These are phyloP conservation scores for Paramyrothecium roridum DNA, from an alignment of 2,329 filamentous ascomycete genomes.

Conservation along the genomic window DNA sequence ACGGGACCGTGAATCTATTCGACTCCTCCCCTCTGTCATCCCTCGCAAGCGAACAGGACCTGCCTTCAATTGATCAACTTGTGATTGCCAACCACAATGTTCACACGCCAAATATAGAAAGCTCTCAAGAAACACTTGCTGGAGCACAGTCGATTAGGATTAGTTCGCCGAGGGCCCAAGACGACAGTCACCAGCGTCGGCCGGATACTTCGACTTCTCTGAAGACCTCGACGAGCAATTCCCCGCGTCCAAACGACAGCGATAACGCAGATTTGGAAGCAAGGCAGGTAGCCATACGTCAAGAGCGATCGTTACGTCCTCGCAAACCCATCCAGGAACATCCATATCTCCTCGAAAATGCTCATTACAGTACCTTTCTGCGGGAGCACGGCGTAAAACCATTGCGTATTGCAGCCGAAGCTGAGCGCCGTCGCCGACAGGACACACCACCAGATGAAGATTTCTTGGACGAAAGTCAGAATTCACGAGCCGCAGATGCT, in stretches of 20 bases:
- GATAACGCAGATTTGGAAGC: slow-evolving; percentile 16
- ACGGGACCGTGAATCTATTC: slow-evolving; percentile 7
- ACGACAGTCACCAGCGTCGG: slow-evolving; percentile 4
- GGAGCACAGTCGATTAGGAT: neutral
- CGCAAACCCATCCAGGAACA: slow-evolving; percentile 61
- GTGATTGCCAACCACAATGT: slow-evolving; percentile 5
- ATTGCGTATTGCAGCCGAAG: slow-evolving; percentile 36
- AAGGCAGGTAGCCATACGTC: slow-evolving; percentile 24
- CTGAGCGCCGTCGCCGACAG: slow-evolving; percentile 25
- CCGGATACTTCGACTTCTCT: neutral
- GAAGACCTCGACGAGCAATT: neutral
- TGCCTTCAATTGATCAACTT: slow-evolving; percentile 15
- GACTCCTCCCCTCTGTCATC: slow-evolving; percentile 33
- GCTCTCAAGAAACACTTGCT: too few relatives aligned
- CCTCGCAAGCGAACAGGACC: slow-evolving; percentile 21
- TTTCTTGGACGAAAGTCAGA: slow-evolving; percentile 50
- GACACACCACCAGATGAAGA: slow-evolving; percentile 49
- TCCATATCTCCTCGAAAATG: slow-evolving; percentile 55
- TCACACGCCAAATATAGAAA: neutral
- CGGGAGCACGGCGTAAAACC: slow-evolving; percentile 54
- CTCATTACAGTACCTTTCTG: slow-evolving; percentile 49
- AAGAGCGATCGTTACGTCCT: slow-evolving; percentile 51
- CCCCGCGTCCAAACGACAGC: slow-evolving; percentile 6
- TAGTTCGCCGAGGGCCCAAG: neutral
- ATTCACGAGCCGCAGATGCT: slow-evolving; percentile 23